Evolutionary conservation across 2,329 filamentous ascomycete species (phyloP).

Genomic region (Harringtonia aguacate): DNA sequence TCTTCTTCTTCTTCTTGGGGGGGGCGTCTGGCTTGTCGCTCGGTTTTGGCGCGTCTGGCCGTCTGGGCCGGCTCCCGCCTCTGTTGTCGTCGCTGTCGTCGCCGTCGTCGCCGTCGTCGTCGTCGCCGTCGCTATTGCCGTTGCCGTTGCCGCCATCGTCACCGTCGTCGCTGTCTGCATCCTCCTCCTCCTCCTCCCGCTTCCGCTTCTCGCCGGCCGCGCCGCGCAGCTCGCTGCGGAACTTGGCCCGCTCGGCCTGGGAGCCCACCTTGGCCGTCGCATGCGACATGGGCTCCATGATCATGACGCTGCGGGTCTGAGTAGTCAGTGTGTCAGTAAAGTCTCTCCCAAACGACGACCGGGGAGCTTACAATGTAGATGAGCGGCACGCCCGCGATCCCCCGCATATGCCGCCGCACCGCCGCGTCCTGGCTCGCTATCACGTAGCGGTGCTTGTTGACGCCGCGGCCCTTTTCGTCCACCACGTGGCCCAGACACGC

Average conservation of each 20-base stretch:
- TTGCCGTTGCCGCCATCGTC: constrained; percentile 23
- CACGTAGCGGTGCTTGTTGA: constrained; percentile 71
- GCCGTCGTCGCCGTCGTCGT: constrained; percentile 29
- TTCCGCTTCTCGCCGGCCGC: constrained; percentile 36
- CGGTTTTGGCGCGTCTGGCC: constrained; percentile 16
- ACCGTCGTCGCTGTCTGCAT: neutral
- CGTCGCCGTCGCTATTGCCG: constrained; percentile 6
- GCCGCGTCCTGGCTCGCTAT: constrained; percentile 63
- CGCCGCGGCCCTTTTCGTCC: constrained; percentile 62
- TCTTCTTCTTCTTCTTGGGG: constrained; percentile 22
- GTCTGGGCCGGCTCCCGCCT: constrained; percentile 17
- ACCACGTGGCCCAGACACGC: constrained; percentile 61
- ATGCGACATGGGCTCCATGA: constrained; percentile 57
- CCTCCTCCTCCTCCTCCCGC: constrained; percentile 20
- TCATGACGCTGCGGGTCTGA: constrained; percentile 51
- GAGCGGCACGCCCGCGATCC: constrained; percentile 61
- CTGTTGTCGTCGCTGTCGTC: constrained; percentile 29
- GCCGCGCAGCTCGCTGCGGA: constrained; percentile 56
- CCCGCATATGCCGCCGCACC: constrained; percentile 51
- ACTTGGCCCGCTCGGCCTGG: constrained; percentile 63
- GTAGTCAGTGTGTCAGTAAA: neutral
- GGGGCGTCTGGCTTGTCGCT: neutral
- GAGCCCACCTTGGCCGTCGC: constrained; percentile 53
- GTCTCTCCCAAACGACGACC: neutral
- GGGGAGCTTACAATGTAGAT: constrained; percentile 51